phyloP scores from a whole-genome alignment of 163 green algal genomes.

The Coccomyxa subellipsoidea region DNA sequence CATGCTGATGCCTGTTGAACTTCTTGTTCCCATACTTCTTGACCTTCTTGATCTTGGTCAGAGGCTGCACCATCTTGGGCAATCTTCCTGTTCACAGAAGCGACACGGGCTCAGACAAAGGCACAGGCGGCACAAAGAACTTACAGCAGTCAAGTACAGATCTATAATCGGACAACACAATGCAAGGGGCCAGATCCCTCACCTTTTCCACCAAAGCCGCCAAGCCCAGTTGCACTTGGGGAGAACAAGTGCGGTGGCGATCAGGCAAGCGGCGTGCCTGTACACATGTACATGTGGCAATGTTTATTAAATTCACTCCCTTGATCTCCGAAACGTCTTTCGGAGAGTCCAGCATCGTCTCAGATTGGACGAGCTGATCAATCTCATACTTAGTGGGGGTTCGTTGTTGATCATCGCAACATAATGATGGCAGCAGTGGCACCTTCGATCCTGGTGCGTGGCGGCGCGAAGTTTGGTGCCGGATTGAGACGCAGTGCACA shows the following conservation, averaged over 20 bases:
- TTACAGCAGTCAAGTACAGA: neutral
- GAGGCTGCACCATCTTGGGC: constrained; percentile 77
- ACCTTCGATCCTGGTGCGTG: neutral
- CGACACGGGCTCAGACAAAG: neutral
- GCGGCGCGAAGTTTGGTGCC: neutral
- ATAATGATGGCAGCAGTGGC: neutral
- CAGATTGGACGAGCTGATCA: neutral
- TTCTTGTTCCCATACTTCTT: constrained; percentile 87
- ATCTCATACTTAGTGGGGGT: neutral
- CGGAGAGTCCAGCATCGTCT: neutral
- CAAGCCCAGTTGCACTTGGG: neutral
- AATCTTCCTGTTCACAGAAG: neutral
- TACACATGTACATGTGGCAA: too few species aligned
- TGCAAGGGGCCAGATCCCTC: neutral
- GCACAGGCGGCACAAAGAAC: neutral
- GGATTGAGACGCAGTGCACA: neutral
- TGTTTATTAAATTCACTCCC: neutral
- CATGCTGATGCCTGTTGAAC: constrained; percentile 93
- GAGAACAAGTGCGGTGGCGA: neutral
- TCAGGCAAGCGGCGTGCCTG: neutral
- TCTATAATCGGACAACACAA: neutral
- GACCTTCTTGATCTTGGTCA: constrained; percentile 84
- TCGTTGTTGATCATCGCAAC: too few species aligned
- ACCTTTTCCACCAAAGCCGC: neutral
- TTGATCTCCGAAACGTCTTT: neutral